Evolutionary conservation across 2,329 filamentous ascomycete species (phyloP).

Genomic region (Simplicillium sp.): DNA sequence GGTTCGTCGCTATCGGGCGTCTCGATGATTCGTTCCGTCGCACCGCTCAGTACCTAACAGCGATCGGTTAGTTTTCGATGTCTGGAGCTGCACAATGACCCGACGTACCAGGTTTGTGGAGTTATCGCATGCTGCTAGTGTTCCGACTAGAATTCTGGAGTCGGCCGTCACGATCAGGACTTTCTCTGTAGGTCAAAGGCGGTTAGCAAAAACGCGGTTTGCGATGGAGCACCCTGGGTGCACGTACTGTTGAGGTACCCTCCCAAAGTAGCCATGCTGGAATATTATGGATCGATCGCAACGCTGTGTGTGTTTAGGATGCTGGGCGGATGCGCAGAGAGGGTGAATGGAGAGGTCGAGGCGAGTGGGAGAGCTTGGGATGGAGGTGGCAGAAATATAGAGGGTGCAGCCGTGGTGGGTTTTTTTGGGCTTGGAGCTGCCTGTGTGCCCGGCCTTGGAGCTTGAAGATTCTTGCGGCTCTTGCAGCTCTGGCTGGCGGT

Average conservation of each 20-base stretch:
- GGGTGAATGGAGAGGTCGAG: background rate
- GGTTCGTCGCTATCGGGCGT: slow-evolving; percentile 74
- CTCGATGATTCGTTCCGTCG: slow-evolving; percentile 84
- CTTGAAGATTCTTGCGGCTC: too few relatives aligned
- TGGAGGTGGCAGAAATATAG: background rate
- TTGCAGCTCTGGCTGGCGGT: too few relatives aligned
- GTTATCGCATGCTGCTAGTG: slow-evolving; percentile 77
- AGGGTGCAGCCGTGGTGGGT: too few relatives aligned
- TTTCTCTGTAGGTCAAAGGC: slow-evolving; percentile 55
- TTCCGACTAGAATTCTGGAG: slow-evolving; percentile 77
- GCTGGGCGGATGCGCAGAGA: background rate
- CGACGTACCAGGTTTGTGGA: slow-evolving; percentile 69
- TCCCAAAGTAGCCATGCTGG: slow-evolving; percentile 32
- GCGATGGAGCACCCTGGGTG: background rate
- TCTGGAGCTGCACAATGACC: background rate
- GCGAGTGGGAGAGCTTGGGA: background rate
- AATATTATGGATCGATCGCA: background rate
- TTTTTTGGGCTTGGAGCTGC: slow-evolving; percentile 1
- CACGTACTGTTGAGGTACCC: slow-evolving; percentile 33
- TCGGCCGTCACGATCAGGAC: slow-evolving; percentile 88
- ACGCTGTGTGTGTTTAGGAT: background rate
- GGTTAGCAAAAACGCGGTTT: slow-evolving; percentile 1
- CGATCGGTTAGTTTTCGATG: slow-evolving; percentile 6
- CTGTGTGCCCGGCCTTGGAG: slow-evolving; percentile 7
- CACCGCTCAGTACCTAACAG: slow-evolving; percentile 64